Evolutionary conservation across 495 filamentous ascomycete genomes (phyloP).

Genomic region (Articulospora tetracladia): DNA sequence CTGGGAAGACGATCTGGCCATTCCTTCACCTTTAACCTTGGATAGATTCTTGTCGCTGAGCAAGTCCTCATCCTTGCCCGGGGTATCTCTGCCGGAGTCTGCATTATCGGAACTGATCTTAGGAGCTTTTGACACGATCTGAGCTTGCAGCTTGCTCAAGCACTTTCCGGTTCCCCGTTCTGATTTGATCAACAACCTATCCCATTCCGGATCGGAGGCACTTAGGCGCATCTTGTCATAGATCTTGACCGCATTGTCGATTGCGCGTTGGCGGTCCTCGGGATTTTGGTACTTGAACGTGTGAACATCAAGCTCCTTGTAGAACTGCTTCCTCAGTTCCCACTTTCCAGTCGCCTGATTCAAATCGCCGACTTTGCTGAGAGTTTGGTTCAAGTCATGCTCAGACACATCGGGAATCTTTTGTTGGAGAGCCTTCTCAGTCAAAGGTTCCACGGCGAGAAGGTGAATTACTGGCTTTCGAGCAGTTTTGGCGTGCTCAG

Average conservation of each 20-base stretch:
- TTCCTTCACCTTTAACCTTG: conserved; percentile 45
- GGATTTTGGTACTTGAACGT: conserved; percentile 63
- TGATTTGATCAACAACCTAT: conserved; percentile 66
- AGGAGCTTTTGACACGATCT: conserved; percentile 52
- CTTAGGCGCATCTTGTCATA: conserved; percentile 78
- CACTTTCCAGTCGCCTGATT: conserved; percentile 52
- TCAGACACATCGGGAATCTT: conserved; percentile 52
- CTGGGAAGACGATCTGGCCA: conserved; percentile 51
- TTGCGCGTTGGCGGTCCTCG: conserved; percentile 70
- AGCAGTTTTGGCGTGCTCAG: conserved; percentile 47
- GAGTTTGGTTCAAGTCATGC: conserved; percentile 50
- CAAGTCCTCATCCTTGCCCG: conserved; percentile 40
- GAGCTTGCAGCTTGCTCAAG: conserved; percentile 65
- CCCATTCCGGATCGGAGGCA: conserved; percentile 72
- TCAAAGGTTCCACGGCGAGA: conserved; percentile 58
- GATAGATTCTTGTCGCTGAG: conserved; percentile 44
- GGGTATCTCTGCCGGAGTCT: conserved; percentile 37
- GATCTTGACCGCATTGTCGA: conserved; percentile 77
- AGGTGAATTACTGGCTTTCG: conserved; percentile 69
- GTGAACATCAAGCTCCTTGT: conserved; percentile 82
- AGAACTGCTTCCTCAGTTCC: conserved; percentile 63
- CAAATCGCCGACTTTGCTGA: conserved; percentile 58
- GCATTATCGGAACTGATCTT: conserved; percentile 54
- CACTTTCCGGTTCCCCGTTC: conserved; percentile 79
- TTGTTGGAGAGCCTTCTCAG: conserved; percentile 53